Percentiles rank a stretch among this genome's conserved stretches.
These are phyloP conservation scores for Pseudoneurospora amorphoporcata DNA, from an alignment of 495 filamentous ascomycete genomes.

Conservation along the genomic window DNA sequence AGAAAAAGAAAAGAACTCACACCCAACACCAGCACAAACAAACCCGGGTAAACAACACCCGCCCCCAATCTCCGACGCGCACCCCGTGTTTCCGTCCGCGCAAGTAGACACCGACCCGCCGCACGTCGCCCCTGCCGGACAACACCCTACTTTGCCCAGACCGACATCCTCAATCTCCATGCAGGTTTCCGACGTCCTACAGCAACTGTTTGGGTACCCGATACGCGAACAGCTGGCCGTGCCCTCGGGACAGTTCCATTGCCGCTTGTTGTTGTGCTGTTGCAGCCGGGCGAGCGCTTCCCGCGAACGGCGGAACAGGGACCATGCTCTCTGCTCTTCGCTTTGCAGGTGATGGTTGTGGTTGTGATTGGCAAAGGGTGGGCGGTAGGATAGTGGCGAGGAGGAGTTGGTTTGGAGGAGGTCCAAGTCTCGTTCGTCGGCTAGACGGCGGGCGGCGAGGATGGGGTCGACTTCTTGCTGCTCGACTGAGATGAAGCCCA, in stretches of 20 bases:
- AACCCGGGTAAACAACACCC: constrained; percentile 84
- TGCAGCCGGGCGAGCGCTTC: constrained; percentile 30
- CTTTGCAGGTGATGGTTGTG: not conserved
- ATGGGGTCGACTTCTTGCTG: constrained; percentile 1
- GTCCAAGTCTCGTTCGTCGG: constrained; percentile 11
- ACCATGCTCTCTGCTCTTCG: not conserved
- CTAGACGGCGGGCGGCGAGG: constrained; percentile 8
- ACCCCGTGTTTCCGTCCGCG: constrained; percentile 52
- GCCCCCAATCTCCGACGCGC: constrained; percentile 58
- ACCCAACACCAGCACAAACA: constrained; percentile 68
- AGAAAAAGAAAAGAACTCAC: constrained; percentile 38
- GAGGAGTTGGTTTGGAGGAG: constrained; percentile 20
- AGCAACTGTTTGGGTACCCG: constrained; percentile 68
- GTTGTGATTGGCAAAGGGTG: constrained; percentile 29
- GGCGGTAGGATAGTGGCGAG: constrained; percentile 18
- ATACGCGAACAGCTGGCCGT: constrained; percentile 60
- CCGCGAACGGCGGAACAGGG: constrained; percentile 21
- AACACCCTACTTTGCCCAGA: constrained; percentile 75
- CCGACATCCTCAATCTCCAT: constrained; percentile 62
- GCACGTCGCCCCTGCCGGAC: constrained; percentile 62
- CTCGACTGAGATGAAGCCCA: not conserved
- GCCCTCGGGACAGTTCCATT: constrained; percentile 65
- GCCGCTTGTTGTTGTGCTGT: constrained; percentile 19
- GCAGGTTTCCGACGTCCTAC: constrained; percentile 55
- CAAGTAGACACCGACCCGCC: constrained; percentile 54